These are phyloP conservation scores for Neonectria faginata DNA, from an alignment of 2,329 filamentous ascomycete genomes.

Conservation along the genomic window DNA sequence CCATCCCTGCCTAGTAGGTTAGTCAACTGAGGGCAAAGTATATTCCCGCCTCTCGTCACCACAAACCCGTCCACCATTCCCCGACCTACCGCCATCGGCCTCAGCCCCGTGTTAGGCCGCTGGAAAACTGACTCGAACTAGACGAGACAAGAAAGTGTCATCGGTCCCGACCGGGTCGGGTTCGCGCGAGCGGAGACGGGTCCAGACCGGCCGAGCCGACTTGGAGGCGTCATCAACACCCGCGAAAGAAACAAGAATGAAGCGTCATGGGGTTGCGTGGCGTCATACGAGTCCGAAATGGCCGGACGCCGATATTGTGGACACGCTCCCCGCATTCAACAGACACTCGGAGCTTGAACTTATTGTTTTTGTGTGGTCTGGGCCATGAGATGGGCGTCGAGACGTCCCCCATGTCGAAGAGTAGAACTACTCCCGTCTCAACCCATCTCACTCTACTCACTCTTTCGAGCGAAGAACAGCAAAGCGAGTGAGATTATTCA, in stretches of 20 bases:
- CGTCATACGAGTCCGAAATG: neutral
- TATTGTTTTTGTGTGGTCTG: constrained; percentile 1
- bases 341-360: constrained; percentile 2
- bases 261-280: neutral
- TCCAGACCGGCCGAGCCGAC: neutral
- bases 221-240: neutral
- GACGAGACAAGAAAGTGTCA: neutral
- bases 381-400: neutral
- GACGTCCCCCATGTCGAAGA: neutral
- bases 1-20: neutral
- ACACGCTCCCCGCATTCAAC: constrained; percentile 4
- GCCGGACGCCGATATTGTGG: constrained; percentile 5
- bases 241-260: neutral
- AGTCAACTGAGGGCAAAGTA: neutral
- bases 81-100: neutral
- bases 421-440: constrained; percentile 8
- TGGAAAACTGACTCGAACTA: constrained; percentile 1
- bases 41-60: neutral
- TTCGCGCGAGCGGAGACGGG: neutral
- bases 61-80: neutral
- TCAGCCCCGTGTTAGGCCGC: neutral
- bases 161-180: neutral
- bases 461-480: constrained; percentile 19
- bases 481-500: constrained; percentile 30
- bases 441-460: constrained; percentile 16